These are phyloP conservation scores for Ogataea henricii DNA, from an alignment of 805 yeast genomes.

Conservation along the genomic window DNA sequence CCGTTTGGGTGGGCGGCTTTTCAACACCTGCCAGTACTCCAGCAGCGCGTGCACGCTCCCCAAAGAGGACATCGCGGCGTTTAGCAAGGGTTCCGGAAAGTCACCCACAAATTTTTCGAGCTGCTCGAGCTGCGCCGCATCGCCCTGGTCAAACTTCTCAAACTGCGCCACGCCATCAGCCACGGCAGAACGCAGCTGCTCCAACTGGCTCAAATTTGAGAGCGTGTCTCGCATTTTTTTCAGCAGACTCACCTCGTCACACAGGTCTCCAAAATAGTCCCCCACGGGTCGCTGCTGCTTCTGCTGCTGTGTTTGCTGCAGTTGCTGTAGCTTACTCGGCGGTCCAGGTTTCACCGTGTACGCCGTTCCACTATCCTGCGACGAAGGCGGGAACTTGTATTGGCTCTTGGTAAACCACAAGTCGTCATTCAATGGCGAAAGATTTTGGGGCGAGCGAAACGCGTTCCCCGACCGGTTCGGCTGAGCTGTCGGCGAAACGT, in stretches of 20 bases:
- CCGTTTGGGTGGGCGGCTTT: neutral
- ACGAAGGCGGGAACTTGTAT: constrained; percentile 7
- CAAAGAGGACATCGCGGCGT: constrained; percentile 1
- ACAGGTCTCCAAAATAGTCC: constrained; percentile 6
- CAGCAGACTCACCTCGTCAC: constrained; percentile 5
- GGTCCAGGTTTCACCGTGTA: neutral
- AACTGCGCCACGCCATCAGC: neutral
- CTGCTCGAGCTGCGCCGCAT: neutral
- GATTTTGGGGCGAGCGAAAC: neutral
- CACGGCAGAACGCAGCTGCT: neutral
- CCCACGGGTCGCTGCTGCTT: neutral
- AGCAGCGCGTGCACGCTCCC: constrained; percentile 4
- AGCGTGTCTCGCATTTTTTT: neutral
- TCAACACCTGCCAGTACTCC: constrained; percentile 8
- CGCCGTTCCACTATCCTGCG: neutral
- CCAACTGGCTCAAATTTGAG: neutral
- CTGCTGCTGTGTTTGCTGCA: too few species aligned
- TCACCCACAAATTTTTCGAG: neutral
- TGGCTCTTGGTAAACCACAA: constrained; percentile 6
- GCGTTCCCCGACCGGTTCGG: neutral
- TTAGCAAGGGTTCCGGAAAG: constrained; percentile 1
- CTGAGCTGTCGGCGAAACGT: neutral
- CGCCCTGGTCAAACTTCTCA: neutral
- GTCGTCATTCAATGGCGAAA: constrained; percentile 1
- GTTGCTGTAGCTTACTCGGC: neutral